A percentile compares a stretch with the other conserved stretches of the same genome.
Evolutionary conservation across 257 asterid species (phyloP).

Genomic region (Marsdenia floribunda): DNA sequence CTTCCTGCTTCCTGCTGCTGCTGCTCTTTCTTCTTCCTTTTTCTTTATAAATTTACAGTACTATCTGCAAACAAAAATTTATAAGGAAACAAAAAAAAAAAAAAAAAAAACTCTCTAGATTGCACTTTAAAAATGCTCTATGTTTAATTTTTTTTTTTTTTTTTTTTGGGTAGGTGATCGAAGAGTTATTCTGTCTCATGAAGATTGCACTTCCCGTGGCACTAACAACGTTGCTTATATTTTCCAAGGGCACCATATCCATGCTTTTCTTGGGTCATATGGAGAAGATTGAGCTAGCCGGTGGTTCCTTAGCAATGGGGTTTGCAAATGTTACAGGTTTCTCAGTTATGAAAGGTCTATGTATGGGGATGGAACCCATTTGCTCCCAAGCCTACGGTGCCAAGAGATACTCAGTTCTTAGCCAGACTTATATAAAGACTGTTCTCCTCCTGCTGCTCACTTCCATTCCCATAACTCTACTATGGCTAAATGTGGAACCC

Average conservation of each 20-base stretch:
- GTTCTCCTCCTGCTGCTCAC: slow-evolving; percentile 54
- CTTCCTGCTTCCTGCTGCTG: not conserved
- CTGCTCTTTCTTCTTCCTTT: no score
- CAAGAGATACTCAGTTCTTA: slow-evolving; percentile 44
- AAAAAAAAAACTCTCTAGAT: no score
- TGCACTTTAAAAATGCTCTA: no score
- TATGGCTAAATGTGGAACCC: slow-evolving; percentile 63
- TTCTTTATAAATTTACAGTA: not conserved
- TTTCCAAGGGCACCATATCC: slow-evolving; percentile 70
- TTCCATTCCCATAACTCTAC: slow-evolving; percentile 48
- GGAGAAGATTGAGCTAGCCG: slow-evolving; percentile 68
- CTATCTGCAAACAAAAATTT: no score
- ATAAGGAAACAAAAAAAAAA: no score
- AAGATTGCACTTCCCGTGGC: slow-evolving; percentile 71
- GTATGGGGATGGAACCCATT: slow-evolving; percentile 83
- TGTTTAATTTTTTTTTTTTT: not conserved
- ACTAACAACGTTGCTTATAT: slow-evolving; percentile 53
- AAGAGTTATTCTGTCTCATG: slow-evolving; percentile 43
- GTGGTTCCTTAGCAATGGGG: slow-evolving; percentile 79
- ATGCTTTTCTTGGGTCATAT: slow-evolving; percentile 80
- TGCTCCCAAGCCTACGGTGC: slow-evolving; percentile 89
- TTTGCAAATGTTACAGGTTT: slow-evolving; percentile 77
- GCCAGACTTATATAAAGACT: slow-evolving; percentile 61
- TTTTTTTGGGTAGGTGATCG: slow-evolving; percentile 46
- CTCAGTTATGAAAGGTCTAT: slow-evolving; percentile 70